phyloP scores from a whole-genome alignment of 257 asterid genomes.

The Asclepias syriaca region DNA sequence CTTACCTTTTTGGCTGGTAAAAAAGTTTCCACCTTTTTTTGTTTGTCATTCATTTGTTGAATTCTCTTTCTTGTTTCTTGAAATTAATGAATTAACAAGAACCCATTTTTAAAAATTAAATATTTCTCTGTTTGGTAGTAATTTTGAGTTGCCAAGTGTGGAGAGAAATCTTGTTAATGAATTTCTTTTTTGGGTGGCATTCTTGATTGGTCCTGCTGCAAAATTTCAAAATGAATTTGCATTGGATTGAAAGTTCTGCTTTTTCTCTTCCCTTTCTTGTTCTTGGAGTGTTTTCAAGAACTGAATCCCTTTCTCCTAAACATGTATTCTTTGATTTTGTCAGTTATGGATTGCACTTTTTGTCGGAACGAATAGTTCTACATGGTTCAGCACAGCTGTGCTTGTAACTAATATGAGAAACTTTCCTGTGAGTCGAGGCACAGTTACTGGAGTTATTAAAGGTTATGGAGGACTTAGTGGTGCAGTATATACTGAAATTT shows the following conservation, averaged over 20 bases:
- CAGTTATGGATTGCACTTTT: slow-evolving; percentile 68
- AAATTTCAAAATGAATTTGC: background rate
- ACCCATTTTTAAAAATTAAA: background rate
- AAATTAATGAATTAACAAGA: background rate
- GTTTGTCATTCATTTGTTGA: background rate
- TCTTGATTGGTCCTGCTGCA: background rate
- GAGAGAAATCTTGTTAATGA: background rate
- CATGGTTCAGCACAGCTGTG: slow-evolving; percentile 68
- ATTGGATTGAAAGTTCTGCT: background rate
- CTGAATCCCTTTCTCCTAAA: background rate
- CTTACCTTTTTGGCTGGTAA: slow-evolving; percentile 63
- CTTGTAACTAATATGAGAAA: slow-evolving; percentile 76
- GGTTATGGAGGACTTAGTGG: slow-evolving; percentile 69
- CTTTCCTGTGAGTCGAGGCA: slow-evolving; percentile 68
- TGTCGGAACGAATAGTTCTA: slow-evolving; percentile 54
- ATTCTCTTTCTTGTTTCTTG: background rate
- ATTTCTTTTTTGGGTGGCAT: background rate
- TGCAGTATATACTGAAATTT: slow-evolving; percentile 62
- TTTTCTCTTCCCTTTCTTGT: background rate
- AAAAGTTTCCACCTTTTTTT: background rate
- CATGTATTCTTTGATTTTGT: slow-evolving; percentile 10
- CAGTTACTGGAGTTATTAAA: slow-evolving; percentile 65
- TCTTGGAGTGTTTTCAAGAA: background rate
- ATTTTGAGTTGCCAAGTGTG: background rate
- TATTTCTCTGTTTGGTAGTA: background rate